Evolutionary conservation across 768 basidiomycete species (phyloP), one percentile per base, ranked within the genome.

Genomic region (Leccinum uliginosum): DNA sequence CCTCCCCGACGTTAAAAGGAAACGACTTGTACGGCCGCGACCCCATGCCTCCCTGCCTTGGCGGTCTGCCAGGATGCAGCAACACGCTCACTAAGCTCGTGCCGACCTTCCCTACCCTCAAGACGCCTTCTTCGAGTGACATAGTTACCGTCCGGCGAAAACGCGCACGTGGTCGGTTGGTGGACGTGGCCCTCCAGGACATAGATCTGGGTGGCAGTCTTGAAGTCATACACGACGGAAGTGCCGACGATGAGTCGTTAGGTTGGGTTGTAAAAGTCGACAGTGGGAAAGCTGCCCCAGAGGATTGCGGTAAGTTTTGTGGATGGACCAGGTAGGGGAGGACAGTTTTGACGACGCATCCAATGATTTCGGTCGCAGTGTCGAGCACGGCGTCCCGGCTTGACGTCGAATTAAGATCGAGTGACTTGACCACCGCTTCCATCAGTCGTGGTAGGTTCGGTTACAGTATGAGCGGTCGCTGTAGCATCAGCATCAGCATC

Each of bases 21-120:
- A 95, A 78, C 3, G 85, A 87, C 73, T 96, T 98, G 78, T 83
- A 98, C 1, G 97, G 93, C 49, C 89, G 81, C 0, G 87, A 87
- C 15, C 92, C 89, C 24, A 81, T 77, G 62, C 85, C 81, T 0
- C 94, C 93, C 71, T 98, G 94, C 29, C 93, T 77, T 5, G 97
- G 96, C 2, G 93, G 95, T 7, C 88, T 89, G 2, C 95, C 95
- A 2, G 91, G 86, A 67, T 86, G 86, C 68, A 98, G 94, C 70
- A 98, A 85, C 24, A 30, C 48, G 60, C 93, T 94, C 23, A 86
- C 78, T 60, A 99, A 82, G 65, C 91, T 92, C 9, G 85, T 80
- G 0, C 97, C 96, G 6, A 98, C 94, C 67, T 98, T 98, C 97
- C 97, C 98, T 14, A 96, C 91, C 12, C 93, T 80, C 6, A 93